Evolutionary conservation across 2,329 filamentous ascomycete species (phyloP).

Genomic region (Cladophialophora bantiana): DNA sequence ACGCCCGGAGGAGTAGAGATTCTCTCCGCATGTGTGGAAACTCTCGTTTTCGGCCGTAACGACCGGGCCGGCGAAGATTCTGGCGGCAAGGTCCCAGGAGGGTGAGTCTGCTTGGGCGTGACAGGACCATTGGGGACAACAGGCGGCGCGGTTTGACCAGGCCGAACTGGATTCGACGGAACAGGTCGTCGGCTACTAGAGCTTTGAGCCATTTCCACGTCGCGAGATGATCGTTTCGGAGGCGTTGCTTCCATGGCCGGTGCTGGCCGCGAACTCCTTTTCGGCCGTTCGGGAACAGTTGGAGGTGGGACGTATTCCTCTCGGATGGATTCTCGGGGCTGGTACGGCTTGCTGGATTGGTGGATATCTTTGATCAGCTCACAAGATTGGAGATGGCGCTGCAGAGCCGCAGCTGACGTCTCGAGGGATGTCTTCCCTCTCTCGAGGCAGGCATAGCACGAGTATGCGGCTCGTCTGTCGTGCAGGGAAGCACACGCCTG

Average conservation of each 20-base stretch:
- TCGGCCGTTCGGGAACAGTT: not conserved
- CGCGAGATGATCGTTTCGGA: slow-evolving; percentile 1
- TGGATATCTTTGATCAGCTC: slow-evolving; percentile 17
- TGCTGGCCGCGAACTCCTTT: slow-evolving; percentile 1
- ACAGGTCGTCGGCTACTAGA: not conserved
- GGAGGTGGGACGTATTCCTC: not conserved
- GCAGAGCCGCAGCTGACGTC: slow-evolving; percentile 8
- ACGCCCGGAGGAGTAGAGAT: not conserved
- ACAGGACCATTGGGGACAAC: not conserved
- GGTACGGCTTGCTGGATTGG: not conserved
- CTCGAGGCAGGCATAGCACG: slow-evolving; percentile 21
- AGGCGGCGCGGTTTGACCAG: not conserved
- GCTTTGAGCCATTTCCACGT: not conserved
- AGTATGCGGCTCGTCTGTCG: slow-evolving; percentile 16
- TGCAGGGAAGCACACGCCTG: slow-evolving; percentile 18
- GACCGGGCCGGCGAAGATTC: not conserved
- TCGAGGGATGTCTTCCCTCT: slow-evolving; percentile 12
- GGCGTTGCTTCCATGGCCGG: not conserved
- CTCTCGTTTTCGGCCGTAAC: not conserved
- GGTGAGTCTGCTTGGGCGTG: not conserved
- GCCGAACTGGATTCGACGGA: not conserved
- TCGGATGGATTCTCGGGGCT: not conserved
- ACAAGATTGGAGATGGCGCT: slow-evolving; percentile 10
- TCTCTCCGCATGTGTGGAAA: slow-evolving; percentile 4
- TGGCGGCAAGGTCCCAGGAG: not conserved